These are phyloP conservation scores for Exserohilum turcica DNA, from an alignment of 2,329 filamentous ascomycete species.

Conservation along the genomic window DNA sequence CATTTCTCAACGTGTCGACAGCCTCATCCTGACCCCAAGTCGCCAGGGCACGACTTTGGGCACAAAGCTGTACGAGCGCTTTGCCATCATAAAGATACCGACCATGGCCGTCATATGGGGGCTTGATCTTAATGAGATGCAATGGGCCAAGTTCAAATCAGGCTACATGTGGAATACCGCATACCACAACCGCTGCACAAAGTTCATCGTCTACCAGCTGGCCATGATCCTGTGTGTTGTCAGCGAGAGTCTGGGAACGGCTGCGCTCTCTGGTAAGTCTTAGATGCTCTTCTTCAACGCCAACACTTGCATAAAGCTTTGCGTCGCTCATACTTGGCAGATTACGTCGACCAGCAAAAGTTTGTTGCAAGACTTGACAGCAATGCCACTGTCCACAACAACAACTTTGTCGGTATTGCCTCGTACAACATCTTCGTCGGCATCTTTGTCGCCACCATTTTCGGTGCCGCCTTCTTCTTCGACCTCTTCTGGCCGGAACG, in stretches of 20 bases:
- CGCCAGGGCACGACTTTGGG: neutral
- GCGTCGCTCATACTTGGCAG: conserved; percentile 32
- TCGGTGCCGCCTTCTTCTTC: conserved; percentile 65
- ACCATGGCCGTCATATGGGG: conserved; percentile 59
- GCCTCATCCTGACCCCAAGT: neutral
- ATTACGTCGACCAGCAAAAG: conserved; percentile 61
- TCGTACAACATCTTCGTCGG: conserved; percentile 65
- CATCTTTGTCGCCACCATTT: conserved; percentile 62
- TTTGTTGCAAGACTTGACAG: conserved; percentile 51
- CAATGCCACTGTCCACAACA: conserved; percentile 56
- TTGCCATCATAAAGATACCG: neutral
- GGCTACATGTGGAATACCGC: conserved; percentile 63
- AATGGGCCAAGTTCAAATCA: conserved; percentile 63
- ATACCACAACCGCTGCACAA: conserved; percentile 62
- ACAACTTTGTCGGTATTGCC: conserved; percentile 61
- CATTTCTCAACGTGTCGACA: neutral
- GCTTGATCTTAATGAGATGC: conserved; percentile 61
- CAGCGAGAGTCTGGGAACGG: conserved; percentile 62
- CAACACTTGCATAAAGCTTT: too few relatives aligned
- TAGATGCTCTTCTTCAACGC: too few relatives aligned
- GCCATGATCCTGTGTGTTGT: conserved; percentile 64
- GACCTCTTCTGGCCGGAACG: conserved; percentile 66
- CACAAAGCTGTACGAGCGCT: neutral
- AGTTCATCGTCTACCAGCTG: conserved; percentile 65
- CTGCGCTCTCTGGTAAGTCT: conserved; percentile 57